Base-by-base conservation (phyloP, 257 asterid genomes). In the Capsicum rhomboideum region DNA sequence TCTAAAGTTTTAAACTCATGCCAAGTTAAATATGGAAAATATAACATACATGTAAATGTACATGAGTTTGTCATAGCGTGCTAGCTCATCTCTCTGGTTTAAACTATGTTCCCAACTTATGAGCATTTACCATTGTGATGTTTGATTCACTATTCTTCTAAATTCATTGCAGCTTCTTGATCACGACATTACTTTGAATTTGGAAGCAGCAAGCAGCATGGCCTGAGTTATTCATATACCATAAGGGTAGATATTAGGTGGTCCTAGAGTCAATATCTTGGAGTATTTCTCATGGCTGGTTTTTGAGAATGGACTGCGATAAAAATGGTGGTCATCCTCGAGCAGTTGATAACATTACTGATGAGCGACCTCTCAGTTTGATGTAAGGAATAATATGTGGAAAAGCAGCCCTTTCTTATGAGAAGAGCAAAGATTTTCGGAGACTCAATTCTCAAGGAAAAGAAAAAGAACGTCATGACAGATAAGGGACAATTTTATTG, bases 181-280 rank as follows among this genome's bases (percentile, higher is more conserved):
- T n/a, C n/a, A n/a, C n/a, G n/a, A n/a, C n/a, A n/a, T n/a, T n/a
- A n/a, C n/a, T n/a, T n/a, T n/a, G n/a, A n/a, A n/a, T n/a, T n/a
- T n/a, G n/a, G n/a, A n/a, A n/a, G n/a, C n/a, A n/a, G n/a, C n/a
- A n/a, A n/a, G n/a, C n/a, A n/a, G n/a, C n/a, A n/a, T n/a, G n/a
- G n/a, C n/a, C n/a, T n/a, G n/a, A n/a, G n/a, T n/a, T n/a, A n/a
- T n/a, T n/a, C n/a, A n/a, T n/a, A n/a, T n/a, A n/a, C n/a, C n/a
- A 74, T 21, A 93, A 90, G 87, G 98, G 97, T 72, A 93, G 89
- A 83, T 96, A 93, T 88, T 96, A 98, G 98, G 94, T 94, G 80
- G 98, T 96, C 82, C 98, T 98, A 23, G 97, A 92, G 88, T 93
- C 98, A 37, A 61, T 94, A 80, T 96, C 98, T 83, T 96, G 85